These are phyloP conservation scores for Magnolia sinica DNA, from an alignment of 164 flowering plant genomes.

Conservation along the genomic window DNA sequence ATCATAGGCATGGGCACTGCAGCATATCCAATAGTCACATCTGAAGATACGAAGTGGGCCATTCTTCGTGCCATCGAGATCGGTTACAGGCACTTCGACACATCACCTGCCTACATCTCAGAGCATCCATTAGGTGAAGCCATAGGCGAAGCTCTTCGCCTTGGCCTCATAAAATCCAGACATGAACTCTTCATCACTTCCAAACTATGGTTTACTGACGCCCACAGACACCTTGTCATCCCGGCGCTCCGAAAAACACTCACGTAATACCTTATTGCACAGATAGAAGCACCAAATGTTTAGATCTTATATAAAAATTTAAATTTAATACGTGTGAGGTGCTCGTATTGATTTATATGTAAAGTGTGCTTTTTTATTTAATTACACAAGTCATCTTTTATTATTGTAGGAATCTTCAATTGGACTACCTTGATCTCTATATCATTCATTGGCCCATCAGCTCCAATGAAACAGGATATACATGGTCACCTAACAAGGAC, in stretches of 20 bases:
- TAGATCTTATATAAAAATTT: too few species aligned
- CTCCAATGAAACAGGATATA: conserved; percentile 4
- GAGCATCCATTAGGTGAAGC: conserved; percentile 30
- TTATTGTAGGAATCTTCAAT: conserved; percentile 22
- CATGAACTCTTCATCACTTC: conserved; percentile 30
- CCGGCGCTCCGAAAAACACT: conserved; percentile 31
- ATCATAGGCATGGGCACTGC: conserved; percentile 29
- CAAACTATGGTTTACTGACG: conserved; percentile 25
- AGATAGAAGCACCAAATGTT: too few species aligned
- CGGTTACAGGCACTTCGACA: conserved; percentile 33
- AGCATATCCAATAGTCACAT: background rate
- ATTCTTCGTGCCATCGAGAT: conserved; percentile 21
- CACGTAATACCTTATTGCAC: conserved; percentile 5
- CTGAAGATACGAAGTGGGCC: conserved; percentile 1
- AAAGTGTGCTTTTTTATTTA: too few species aligned
- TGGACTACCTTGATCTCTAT: conserved; percentile 42
- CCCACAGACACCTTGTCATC: conserved; percentile 22
- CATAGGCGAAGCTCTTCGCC: conserved; percentile 23
- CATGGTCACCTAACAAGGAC: background rate
- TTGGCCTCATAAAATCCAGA: conserved; percentile 25
- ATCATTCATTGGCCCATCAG: conserved; percentile 38
- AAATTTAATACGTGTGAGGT: too few species aligned
- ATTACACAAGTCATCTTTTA: background rate
- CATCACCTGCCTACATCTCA: conserved; percentile 17
- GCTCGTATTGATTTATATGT: too few species aligned